These are phyloP conservation scores for Exophiala lecanii-corni DNA, from an alignment of 2,329 filamentous ascomycete genomes.

Conservation along the genomic window DNA sequence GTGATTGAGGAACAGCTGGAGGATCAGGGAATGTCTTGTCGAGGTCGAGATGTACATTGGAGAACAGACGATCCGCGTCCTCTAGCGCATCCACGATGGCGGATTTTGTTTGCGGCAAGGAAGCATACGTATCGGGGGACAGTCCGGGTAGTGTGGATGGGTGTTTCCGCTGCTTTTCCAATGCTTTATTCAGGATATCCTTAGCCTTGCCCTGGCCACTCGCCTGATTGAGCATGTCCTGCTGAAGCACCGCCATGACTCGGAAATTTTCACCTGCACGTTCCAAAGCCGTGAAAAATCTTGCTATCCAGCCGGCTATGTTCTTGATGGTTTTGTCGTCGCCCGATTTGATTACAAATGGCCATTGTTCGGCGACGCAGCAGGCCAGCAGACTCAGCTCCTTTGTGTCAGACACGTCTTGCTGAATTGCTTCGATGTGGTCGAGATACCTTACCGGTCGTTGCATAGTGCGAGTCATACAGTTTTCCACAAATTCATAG, in stretches of 20 bases:
- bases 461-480: conserved; percentile 67
- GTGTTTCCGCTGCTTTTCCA: conserved; percentile 31
- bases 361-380: conserved; percentile 71
- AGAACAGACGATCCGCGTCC: background rate
- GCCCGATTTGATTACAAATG: conserved; percentile 57
- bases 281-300: conserved; percentile 53
- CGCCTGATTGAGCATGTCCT: conserved; percentile 38
- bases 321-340: conserved; percentile 42
- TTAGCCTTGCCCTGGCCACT: conserved; percentile 36
- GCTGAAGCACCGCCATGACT: conserved; percentile 44
- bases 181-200: conserved; percentile 33
- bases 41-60: conserved; percentile 39
- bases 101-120: background rate
- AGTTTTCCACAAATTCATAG: conserved; percentile 77
- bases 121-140: conserved; percentile 1
- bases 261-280: conserved; percentile 48
- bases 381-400: conserved; percentile 56
- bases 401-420: conserved; percentile 27
- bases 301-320: conserved; percentile 56
- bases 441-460: conserved; percentile 77
- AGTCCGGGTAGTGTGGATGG: conserved; percentile 3
- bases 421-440: conserved; percentile 37
- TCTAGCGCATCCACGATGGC: background rate
- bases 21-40: conserved; percentile 50
- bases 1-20: conserved; percentile 41